Percentiles rank a stretch among this genome's conserved stretches.
phyloP scores from a whole-genome alignment of 73 alveolate genomes.

The Durusdinium trenchii region DNA sequence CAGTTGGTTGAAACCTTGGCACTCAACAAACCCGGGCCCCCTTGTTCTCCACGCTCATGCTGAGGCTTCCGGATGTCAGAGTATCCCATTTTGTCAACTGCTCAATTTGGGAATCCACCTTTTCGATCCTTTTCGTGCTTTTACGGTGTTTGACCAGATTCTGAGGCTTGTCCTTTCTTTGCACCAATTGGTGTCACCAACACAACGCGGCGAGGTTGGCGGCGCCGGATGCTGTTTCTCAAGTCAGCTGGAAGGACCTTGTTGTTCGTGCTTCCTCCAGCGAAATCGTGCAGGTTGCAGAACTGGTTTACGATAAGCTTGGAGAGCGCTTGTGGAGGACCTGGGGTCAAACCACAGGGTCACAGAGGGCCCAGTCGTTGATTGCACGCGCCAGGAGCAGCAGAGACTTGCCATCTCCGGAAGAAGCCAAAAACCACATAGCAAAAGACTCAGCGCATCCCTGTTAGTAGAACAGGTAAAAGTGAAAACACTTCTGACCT shows the following conservation, averaged over 20 bases:
- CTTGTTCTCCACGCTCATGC: background rate
- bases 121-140: background rate
- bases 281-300: slow-evolving; percentile 83
- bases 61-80: slow-evolving; percentile 26
- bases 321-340: slow-evolving; percentile 88
- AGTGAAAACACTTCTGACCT: background rate
- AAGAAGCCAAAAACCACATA: slow-evolving; percentile 75
- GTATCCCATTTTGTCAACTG: slow-evolving; percentile 44
- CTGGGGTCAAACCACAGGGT: background rate
- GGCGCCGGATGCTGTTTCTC: no score
- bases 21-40: background rate
- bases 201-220: slow-evolving; percentile 44
- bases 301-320: slow-evolving; percentile 60
- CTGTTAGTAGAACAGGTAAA: background rate
- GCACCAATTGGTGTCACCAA: slow-evolving; percentile 64
- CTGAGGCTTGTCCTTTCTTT: slow-evolving; percentile 59
- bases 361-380: background rate
- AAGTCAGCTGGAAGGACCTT: no score
- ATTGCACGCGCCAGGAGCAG: slow-evolving; percentile 41
- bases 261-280: no score
- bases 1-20: slow-evolving; percentile 3
- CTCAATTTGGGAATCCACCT: background rate
- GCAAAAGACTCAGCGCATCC: background rate
- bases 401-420: slow-evolving; percentile 86
- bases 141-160: background rate